Evolutionary conservation across 371 early-diverging fungal genomes (phyloP), one percentile per base, ranked within the genome.

Genomic region (Massospora cicadina): DNA sequence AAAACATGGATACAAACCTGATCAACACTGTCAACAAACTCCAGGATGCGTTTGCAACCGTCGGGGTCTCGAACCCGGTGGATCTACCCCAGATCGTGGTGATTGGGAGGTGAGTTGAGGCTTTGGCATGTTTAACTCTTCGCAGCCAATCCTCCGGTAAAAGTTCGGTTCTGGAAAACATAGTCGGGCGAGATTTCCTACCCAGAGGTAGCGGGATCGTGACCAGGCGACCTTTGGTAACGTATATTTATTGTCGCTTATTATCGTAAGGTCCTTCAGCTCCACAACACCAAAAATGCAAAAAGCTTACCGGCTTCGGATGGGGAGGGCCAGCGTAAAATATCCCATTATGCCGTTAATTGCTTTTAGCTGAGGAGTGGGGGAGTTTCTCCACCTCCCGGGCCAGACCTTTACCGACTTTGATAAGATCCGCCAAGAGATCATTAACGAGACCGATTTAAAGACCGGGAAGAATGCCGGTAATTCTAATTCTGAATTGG

Each of bases 31-130:
- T 60, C 10, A 61, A 61, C 27, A 61, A 32, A 61, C 10, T 33
- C 2, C 62, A 61, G 33, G 62, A 96, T 74, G 93, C 96, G 43
- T 98, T 98, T 76, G 77, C 93, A 21, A 88, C 93, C 7, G 94
- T n/a, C n/a, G 93, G 95, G 64, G 94, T 95, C 33, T 81, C 86
- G 65, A 95, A 95, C 72, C 95, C 97, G 2, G 91, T 99, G 2
- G 98, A 98, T 77, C 77, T 99, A 59, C 99, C 99, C 10, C 98
- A 98, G 77, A 97, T 99, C 72, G 90, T 90, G 55, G 99, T 98
- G 55, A 90, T 98, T 71, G 99, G 97, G 43, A 86, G 87, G 77
- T 74, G 74, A 28, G 70, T 55, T 13, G 26, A 31, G 24, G 32
- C 24, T 33, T 21, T 27, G 24, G 43, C 24, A 43, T 57, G 12